These are phyloP conservation scores for Tuber microsphaerosporum DNA, from an alignment of 495 filamentous ascomycete species.

Conservation along the genomic window DNA sequence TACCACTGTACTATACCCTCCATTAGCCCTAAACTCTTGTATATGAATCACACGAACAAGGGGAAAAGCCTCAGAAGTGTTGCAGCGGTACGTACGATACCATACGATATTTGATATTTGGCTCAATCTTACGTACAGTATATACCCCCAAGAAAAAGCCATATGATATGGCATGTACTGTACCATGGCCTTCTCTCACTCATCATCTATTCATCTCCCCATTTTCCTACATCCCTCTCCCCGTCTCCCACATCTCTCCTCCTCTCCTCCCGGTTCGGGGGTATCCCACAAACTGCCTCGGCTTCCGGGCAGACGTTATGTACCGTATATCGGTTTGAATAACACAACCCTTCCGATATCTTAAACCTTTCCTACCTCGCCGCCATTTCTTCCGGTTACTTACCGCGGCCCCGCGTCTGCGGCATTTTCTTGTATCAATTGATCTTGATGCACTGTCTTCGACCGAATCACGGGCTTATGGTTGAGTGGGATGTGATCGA, in stretches of 20 bases:
- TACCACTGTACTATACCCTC: background rate
- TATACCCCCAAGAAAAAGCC: background rate
- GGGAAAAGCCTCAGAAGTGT: background rate
- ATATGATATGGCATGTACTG: background rate
- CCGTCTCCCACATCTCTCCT: background rate
- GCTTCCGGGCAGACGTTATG: background rate
- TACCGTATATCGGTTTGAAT: background rate
- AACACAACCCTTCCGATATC: background rate
- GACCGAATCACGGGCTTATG: background rate
- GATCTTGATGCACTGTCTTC: background rate
- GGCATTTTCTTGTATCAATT: constrained; percentile 1
- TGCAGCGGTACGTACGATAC: background rate
- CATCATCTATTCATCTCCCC: background rate
- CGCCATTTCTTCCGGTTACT: background rate
- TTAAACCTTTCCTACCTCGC: background rate
- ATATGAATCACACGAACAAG: background rate
- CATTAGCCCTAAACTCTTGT: background rate
- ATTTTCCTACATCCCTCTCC: background rate
- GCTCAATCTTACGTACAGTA: background rate
- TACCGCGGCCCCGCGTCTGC: background rate
- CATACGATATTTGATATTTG: background rate
- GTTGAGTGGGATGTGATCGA: background rate
- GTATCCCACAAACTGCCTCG: background rate
- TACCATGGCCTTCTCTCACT: background rate
- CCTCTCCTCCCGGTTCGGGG: background rate